phyloP scores from a whole-genome alignment of 1,139 yeast genomes.

The Yamadazyma atmosphaerica region DNA sequence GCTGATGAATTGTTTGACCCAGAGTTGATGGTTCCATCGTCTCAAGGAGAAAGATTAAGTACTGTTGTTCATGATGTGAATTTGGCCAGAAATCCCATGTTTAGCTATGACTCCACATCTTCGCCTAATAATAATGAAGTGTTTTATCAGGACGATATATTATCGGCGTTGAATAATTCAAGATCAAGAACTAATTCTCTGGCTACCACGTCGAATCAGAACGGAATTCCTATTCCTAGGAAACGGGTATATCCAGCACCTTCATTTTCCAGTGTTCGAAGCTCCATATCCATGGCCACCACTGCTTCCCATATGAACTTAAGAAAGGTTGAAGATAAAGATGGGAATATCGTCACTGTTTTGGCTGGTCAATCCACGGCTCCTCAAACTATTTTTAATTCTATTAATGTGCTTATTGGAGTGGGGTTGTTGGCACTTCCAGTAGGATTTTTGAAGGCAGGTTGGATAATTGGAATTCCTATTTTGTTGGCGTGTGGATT shows the following conservation, averaged over 20 bases:
- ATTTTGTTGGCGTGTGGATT: conserved; percentile 40
- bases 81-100: conserved; percentile 25
- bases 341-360: conserved; percentile 73
- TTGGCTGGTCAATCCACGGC: conserved; percentile 76
- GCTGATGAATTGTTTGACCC: conserved; percentile 63
- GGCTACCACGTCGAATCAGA: conserved; percentile 10
- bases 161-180: conserved; percentile 25
- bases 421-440: conserved; percentile 52
- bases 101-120: conserved; percentile 17
- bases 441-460: conserved; percentile 47
- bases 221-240: conserved; percentile 24
- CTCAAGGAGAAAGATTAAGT: conserved; percentile 64
- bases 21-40: conserved; percentile 65
- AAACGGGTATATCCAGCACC: conserved; percentile 26
- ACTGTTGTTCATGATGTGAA: conserved; percentile 44
- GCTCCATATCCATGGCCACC: conserved; percentile 38
- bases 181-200: conserved; percentile 34
- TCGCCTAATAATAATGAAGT: conserved; percentile 31
- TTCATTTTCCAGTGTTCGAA: conserved; percentile 38
- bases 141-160: conserved; percentile 42
- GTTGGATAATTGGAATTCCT: conserved; percentile 46
- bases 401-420: conserved; percentile 49
- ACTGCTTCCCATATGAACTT: conserved; percentile 57
- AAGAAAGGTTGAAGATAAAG: conserved; percentile 67
- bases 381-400: conserved; percentile 50